Evolutionary conservation across 208 protist genomes (phyloP).

Genomic region (Lotmaria passim): DNA sequence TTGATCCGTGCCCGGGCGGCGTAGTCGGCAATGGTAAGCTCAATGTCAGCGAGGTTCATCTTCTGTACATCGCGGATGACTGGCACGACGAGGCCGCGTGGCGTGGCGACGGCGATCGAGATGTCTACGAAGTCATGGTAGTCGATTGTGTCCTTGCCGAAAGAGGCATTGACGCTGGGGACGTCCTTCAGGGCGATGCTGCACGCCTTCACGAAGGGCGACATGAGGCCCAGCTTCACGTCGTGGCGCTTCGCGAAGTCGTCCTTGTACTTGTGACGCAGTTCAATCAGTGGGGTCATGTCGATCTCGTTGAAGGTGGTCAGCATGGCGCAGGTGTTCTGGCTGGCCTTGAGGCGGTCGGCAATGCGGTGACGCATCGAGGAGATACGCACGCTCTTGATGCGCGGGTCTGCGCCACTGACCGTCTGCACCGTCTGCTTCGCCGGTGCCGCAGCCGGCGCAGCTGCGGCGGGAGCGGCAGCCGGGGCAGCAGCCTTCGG

Average conservation of each 20-base stretch:
- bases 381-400: slow-evolving; percentile 91
- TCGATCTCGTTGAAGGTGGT: slow-evolving; percentile 99
- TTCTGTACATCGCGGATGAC: slow-evolving; percentile 97
- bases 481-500: slow-evolving; percentile 30
- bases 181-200: slow-evolving; percentile 95
- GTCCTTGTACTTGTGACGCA: slow-evolving; percentile 98
- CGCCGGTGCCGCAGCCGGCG: slow-evolving; percentile 36
- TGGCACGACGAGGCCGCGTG: slow-evolving; percentile 97
- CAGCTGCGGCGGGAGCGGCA: slow-evolving; percentile 12
- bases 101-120: slow-evolving; percentile 97
- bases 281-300: slow-evolving; percentile 94
- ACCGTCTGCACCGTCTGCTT: slow-evolving; percentile 34
- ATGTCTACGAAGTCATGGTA: slow-evolving; percentile 99
- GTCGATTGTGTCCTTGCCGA: slow-evolving; percentile 96
- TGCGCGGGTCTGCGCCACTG: slow-evolving; percentile 70
- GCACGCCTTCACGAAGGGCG: slow-evolving; percentile 97
- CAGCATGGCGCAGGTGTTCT: slow-evolving; percentile 98
- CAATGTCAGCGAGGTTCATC: slow-evolving; percentile 96
- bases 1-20: slow-evolving; percentile 91
- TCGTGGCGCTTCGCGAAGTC: slow-evolving; percentile 97
- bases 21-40: slow-evolving; percentile 94
- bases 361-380: slow-evolving; percentile 96
- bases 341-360: slow-evolving; percentile 97
- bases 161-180: slow-evolving; percentile 96
- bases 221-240: slow-evolving; percentile 99